Base-by-base conservation (phyloP, 768 basidiomycete genomes). In the Pleurotus salmoneostramineus region DNA sequence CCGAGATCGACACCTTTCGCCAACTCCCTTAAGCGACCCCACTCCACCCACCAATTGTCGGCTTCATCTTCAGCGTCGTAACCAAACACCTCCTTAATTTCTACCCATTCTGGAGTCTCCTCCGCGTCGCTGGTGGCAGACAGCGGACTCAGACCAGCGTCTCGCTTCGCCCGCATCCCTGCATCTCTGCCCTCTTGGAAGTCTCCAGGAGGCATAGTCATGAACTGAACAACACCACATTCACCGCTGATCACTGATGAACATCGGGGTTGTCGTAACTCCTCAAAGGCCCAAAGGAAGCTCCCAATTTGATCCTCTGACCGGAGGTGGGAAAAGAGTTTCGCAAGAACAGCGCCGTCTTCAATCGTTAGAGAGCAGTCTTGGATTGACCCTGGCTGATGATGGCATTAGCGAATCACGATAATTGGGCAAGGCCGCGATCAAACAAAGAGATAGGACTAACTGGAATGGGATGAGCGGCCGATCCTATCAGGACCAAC, bases 1-100 rank as follows among this genome's bases (percentile, higher is more conserved):
- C 21, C 27, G 3, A 37, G 27, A 31, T 55, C 17, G n/a, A 50
- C 31, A 12, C 57, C 57, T 44, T 62, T 58, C 10, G 60, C 62
- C 17, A 56, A 49, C 50, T 61, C 52, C 17, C 56, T 49, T 27
- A 62, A 56, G 11, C 56, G 42, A 7, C 61, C 61, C 61, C 61
- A 83, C 56, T 77, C 71, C 34, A 78, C 66, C 82, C 83, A 84
- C 83, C 83, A 85, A 57, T 84, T 77, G 56, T 83, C 82, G 6
- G 82, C 83, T 31, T 81, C 79, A 33, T 85, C 82, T 63, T 81
- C 79, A 17, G 81, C 79, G 57, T 83, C 78, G 62, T 84, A 84
- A 10, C 74, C 74, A 61, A 82, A 84, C 27, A 81, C 60, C 17
- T 74, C 72, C 56, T 75, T 77, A 45, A 82, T 70, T 54, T 77